phyloP scores from a whole-genome alignment of 768 basidiomycete species.

The Phanerodontia chrysosporium region DNA sequence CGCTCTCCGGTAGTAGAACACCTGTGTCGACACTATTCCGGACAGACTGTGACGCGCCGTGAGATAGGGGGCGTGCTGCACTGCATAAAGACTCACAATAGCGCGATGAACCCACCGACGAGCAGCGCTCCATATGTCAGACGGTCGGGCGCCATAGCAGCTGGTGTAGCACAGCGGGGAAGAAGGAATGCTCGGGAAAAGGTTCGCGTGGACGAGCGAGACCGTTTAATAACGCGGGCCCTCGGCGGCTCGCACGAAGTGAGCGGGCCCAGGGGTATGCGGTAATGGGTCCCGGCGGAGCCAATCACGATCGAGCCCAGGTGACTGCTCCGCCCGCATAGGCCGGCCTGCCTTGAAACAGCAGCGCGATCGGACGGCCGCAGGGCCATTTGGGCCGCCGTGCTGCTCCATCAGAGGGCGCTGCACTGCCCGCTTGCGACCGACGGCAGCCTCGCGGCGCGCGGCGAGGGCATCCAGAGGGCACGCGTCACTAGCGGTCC shows the following conservation, averaged over 20 bases:
- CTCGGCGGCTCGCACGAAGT: neutral
- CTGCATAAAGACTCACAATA: constrained; percentile 2
- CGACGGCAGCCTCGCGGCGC: neutral
- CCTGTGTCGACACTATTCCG: constrained; percentile 15
- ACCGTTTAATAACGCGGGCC: neutral
- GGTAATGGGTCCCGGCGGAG: neutral
- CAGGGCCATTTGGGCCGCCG: neutral
- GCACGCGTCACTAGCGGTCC: neutral
- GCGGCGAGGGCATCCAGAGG: neutral
- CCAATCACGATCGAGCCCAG: constrained; percentile 1
- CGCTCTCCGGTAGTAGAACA: constrained; percentile 7
- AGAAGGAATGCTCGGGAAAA: neutral
- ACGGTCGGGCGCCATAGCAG: neutral
- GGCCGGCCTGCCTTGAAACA: constrained; percentile 1
- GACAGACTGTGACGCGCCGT: constrained; percentile 6
- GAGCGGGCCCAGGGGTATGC: neutral
- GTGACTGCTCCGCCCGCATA: neutral
- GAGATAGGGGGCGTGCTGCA: neutral
- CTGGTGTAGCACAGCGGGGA: neutral
- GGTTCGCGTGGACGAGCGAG: neutral
- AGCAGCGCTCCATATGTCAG: constrained; percentile 2
- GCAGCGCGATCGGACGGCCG: neutral
- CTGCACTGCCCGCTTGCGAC: neutral
- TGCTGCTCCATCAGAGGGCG: neutral
- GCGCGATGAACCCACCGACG: constrained; percentile 4